Evolutionary conservation across 176 grass and related monocot species (phyloP).

Genomic region (Ampelocalamus luodianensis): DNA sequence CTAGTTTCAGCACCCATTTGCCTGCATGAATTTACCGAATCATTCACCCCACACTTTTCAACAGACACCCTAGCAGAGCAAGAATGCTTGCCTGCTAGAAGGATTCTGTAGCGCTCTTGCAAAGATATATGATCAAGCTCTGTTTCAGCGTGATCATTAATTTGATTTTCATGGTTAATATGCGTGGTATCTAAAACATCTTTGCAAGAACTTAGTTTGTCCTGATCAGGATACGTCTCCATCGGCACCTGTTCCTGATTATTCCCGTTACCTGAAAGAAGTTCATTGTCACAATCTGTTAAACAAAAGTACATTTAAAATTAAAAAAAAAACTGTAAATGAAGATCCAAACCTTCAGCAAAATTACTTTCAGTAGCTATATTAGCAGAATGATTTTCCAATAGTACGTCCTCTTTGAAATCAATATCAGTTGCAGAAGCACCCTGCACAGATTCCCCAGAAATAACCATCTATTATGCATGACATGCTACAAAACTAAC

Average conservation of each 20-base stretch:
- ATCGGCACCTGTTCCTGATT: slow-evolving; percentile 9
- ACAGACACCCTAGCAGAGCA: slow-evolving; percentile 18
- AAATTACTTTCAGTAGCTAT: slow-evolving; percentile 13
- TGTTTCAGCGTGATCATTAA: not conserved
- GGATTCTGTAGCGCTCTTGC: slow-evolving; percentile 48
- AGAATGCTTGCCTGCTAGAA: slow-evolving; percentile 37
- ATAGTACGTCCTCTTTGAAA: slow-evolving; percentile 6
- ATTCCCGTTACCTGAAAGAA: slow-evolving; percentile 22
- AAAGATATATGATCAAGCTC: slow-evolving; percentile 58
- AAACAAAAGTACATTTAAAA: slow-evolving; percentile 17
- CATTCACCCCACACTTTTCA: slow-evolving; percentile 10
- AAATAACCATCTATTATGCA: slow-evolving; percentile 11
- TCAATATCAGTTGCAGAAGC: slow-evolving; percentile 40
- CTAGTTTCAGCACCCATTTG: slow-evolving; percentile 29
- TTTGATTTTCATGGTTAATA: slow-evolving; percentile 8
- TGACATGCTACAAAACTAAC: not conserved
- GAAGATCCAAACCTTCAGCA: slow-evolving; percentile 28
- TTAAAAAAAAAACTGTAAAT: slow-evolving; percentile 17
- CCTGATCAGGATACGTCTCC: slow-evolving; percentile 24
- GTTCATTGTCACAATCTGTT: not conserved
- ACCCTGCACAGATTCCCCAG: slow-evolving; percentile 42
- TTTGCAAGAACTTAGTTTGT: slow-evolving; percentile 6
- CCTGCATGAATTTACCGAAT: not conserved
- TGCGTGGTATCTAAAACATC: slow-evolving; percentile 5
- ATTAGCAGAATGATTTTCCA: slow-evolving; percentile 29